These are phyloP conservation scores for Colletotrichum higginsianum DNA, from an alignment of 2,329 filamentous ascomycete genomes.

Conservation along the genomic window DNA sequence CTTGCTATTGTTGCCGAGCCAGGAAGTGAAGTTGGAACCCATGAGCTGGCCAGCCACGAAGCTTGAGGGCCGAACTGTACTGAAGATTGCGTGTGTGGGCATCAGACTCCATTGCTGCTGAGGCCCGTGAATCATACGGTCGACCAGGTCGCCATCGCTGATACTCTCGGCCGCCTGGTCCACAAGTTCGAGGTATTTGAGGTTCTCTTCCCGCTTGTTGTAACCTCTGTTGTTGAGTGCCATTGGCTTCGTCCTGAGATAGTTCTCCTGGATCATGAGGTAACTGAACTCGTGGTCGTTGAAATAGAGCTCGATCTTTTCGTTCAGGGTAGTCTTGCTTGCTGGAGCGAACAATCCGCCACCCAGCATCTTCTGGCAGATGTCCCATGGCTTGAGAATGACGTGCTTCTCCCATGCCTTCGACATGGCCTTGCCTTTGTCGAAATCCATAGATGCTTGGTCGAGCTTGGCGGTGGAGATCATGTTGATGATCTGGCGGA, in stretches of 20 bases:
- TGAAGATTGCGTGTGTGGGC: conserved; percentile 96
- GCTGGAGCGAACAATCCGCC: conserved; percentile 87
- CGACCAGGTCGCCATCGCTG: conserved; percentile 95
- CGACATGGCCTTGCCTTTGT: conserved; percentile 92
- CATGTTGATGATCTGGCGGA: conserved; percentile 99
- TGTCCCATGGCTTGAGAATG: conserved; percentile 97
- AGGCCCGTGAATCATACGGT: conserved; percentile 97
- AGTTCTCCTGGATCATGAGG: conserved; percentile 99
- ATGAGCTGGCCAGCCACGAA: conserved; percentile 85
- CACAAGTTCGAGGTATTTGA: conserved; percentile 88
- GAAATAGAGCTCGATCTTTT: conserved; percentile 99
- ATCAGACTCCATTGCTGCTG: conserved; percentile 99
- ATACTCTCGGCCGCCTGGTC: conserved; percentile 95
- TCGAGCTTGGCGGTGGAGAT: conserved; percentile 94
- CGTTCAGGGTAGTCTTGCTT: conserved; percentile 90
- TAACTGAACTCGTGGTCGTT: conserved; percentile 99
- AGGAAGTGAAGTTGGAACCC: conserved; percentile 85
- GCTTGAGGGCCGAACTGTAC: conserved; percentile 91
- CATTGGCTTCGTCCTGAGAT: conserved; percentile 85
- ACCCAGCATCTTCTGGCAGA: conserved; percentile 91
- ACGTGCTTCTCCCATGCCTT: conserved; percentile 99
- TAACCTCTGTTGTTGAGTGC: conserved; percentile 70
- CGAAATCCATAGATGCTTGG: conserved; percentile 82
- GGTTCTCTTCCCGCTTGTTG: conserved; percentile 76
- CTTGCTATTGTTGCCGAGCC: conserved; percentile 97